Base-by-base conservation (phyloP, 441 rosid species). In the Rhodomyrtus psidioides region DNA sequence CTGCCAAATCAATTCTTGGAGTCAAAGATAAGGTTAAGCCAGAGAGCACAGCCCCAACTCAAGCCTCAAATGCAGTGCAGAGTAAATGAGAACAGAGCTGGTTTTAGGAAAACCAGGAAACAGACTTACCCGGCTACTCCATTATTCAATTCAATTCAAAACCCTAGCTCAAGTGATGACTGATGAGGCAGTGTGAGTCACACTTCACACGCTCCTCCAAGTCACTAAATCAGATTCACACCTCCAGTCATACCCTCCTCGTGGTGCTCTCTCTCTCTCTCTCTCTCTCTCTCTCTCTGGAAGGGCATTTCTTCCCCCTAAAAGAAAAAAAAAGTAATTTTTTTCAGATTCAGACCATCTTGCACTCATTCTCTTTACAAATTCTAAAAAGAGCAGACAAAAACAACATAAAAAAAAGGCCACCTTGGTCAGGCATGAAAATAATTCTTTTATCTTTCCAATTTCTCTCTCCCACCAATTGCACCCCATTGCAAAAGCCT, bases 331-430 rank as follows among this genome's bases (percentile, higher is more conserved):
- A 83, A 86, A 85, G 85, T 83, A 57, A n/a, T 65, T 89, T 85
- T 81, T 83, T 57, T 53, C 70, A 51, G 46, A 82, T 54, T 55
- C 79, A 51, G 46, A 46, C 85, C 83, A 39, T 59, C 90, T 92
- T 87, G 90, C 85, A 89, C 85, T 89, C 93, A 87, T 89, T 88
- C 91, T 82, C 86, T 85, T 88, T 88, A 87, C 86, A 85, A 87
- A 84, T 74, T 74, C 55, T 84, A 87, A 82, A 30, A 84, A 3
- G 2, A 26, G 26, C 79, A 65, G 79, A 65, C n/a, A 34, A 21
- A 65, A 65, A 65, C 79, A 65, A 65, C 39, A 65, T 65, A 1
- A 34, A 34, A 62, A 65, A 42, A 65, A 34, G 49, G 79, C 79
- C 46, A 65, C 46, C 76, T 2, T 34, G 79, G 21, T 34, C 79